These are phyloP conservation scores for Cymbidium sinense DNA, from an alignment of 106 monocot species.

Conservation along the genomic window DNA sequence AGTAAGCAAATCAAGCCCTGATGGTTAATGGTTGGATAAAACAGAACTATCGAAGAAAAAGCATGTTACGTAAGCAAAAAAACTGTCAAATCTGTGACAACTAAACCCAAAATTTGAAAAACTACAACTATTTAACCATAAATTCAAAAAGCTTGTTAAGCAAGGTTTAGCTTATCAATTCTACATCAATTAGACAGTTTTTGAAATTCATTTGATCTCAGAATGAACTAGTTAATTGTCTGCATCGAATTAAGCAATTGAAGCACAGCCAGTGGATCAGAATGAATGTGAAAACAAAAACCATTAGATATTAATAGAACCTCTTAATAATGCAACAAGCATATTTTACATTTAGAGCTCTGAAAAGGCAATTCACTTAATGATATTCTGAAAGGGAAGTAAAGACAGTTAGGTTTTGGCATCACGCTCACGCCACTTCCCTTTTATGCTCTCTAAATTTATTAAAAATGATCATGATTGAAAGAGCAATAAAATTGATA, in stretches of 20 bases:
- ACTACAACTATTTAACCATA: not conserved
- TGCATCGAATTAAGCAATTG: not conserved
- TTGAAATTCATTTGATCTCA: not conserved
- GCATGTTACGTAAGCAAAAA: too few species aligned
- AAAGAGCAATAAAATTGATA: not conserved
- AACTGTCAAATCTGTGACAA: not conserved
- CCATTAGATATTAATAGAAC: not conserved
- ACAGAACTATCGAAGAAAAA: too few species aligned
- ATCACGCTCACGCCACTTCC: not conserved
- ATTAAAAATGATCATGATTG: not conserved
- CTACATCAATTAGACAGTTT: not conserved
- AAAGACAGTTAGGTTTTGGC: not conserved
- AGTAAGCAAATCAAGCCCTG: not conserved
- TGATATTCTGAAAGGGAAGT: not conserved
- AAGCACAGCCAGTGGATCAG: not conserved
- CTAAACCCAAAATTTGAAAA: not conserved
- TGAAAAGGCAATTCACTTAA: not conserved
- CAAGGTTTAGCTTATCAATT: not conserved
- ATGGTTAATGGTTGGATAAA: not conserved
- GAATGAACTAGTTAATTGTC: not conserved
- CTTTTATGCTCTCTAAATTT: not conserved
- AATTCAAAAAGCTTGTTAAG: conserved; percentile 1
- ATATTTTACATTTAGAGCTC: not conserved
- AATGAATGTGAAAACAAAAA: not conserved
- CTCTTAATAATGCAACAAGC: not conserved